Evolutionary conservation across 768 basidiomycete species (phyloP), one percentile per base, ranked within the genome.

Genomic region (Baorangia bicolor): DNA sequence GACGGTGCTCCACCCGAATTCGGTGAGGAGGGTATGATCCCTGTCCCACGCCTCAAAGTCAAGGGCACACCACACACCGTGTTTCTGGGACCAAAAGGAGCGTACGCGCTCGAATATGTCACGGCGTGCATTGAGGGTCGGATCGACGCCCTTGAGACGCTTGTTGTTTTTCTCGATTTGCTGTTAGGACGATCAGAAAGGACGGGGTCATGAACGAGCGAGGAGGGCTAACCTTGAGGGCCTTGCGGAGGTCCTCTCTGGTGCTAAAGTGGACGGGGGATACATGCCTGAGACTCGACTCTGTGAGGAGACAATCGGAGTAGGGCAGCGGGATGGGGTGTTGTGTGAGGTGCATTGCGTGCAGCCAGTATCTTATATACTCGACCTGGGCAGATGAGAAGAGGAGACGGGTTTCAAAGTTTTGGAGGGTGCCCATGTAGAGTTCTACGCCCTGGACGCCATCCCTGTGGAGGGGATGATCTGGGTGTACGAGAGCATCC

Each of bases 31-130:
- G 1, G 74, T 80, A 63, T 91, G 88, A 40, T 91, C 88, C 39
- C 71, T 70, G 65, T 94, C 92, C 90, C 90, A 94, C 18, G 80
- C 82, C 71, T 94, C 92, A 58, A 94, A 86, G 68, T 94, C 92
- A 48, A 93, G 70, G 16, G 90, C 83, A 64, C 81, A 81, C 88
- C 90, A 93, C 5, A 81, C 80, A 39, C 89, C 91, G 25, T 69
- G 77, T 66, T 85, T 83, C 55, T 78, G 78, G 0, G 73, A 71
- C 85, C 86, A 92, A 49, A 84, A 75, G 4, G 77, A 67, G 18
- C 90, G 84, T 25, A 85, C 79, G 6, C 80, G 81, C 65, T 92
- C 90, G 66, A 93, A 93, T 14, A 76, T 64, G 49, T 81, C 73
- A 10, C 90, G 83, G 13, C 87, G 79, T 23, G 79, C 71, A 14